Evolutionary conservation across 805 yeast genomes (phyloP), one percentile per base, ranked within the genome.

Genomic region (Schizosaccharomyces japonicus): DNA sequence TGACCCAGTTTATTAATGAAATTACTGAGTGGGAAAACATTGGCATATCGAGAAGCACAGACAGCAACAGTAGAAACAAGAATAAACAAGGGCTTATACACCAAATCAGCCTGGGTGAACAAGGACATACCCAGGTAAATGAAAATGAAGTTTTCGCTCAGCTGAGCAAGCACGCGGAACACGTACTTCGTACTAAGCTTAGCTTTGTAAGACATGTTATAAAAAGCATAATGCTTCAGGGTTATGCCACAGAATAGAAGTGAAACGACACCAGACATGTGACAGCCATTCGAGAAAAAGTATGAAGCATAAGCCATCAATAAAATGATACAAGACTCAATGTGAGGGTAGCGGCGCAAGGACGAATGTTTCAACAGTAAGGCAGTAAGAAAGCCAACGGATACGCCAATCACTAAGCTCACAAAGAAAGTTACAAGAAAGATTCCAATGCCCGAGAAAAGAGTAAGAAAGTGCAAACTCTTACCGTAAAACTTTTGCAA

Each of bases 241-340:
- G 98, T 87, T 52, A 90, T 90, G 49, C 99, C 98, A 60, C 95
- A 87, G 65, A 90, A 90, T 53, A 90, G 65, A 53, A 90, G 67
- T 1, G 95, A 84, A 5, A 53, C 55, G 11, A 42, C 33, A 44
- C 99, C 99, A 4, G 96, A 85, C 98, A 90, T 90, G 60, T 92
- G 98, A 56, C 96, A 92, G 46, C 98, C 99, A 58, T 90, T 90
- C 39, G 96, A 85, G 63, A 90, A 90, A 67, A 90, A 90, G 62
- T 90, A 90, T 0, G 95, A 83, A 56, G 84, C 94, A 60, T 90
- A 90, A 15, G 96, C 95, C 59, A 85, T 76, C 54, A 90, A 64
- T 42, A 90, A 64, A 27, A 90, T 93, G 49, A 90, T 60, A 61
- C 96, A 92, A 27, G 95, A 81, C 66, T 90, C 99, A 56, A 90